Evolutionary conservation across 1,139 yeast genomes (phyloP), one percentile per base, ranked within the genome.

Genomic region (Hansenula lynferdii): DNA sequence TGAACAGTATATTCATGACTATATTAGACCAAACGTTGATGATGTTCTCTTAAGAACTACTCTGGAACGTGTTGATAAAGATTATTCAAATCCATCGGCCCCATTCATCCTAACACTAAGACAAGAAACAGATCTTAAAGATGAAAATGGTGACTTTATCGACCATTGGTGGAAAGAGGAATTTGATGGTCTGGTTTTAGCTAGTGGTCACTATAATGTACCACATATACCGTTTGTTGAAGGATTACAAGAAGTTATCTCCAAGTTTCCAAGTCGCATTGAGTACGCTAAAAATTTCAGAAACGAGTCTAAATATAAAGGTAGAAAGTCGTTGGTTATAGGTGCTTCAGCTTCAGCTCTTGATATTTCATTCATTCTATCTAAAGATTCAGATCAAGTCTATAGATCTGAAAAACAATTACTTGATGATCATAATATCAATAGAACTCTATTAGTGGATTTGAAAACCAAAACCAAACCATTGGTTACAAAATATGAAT

Each of bases 201-300:
- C 80, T 2, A 69, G 69, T 33, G 83, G 84, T 12, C 80, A 76
- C 44, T 77, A 73, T 50, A 69, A 71, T 20, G 67, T 68, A 11
- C 81, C 82, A 2, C 62, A 54, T 42, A 60, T 73, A 28, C 83
- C 83, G 3, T 51, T 54, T 15, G 62, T 71, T 11, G 56, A 64
- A 2, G 79, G 78, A 0, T 52, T 71, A 35, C 56, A 62, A 5
- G 64, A 63, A 31, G 70, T 62, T 51, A 65, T 22, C 3, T 3
- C 6, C 11, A 23, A 24, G n/a, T 32, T 42, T 25, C 56, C 54
- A 15, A 38, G 42, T 8, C 34, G 46, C 1, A 31, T 51, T 10
- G 27, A 45, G 5, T 52, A 51, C 40, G 51, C 56, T 14, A 51
- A 51, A 21, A 52, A 62, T 47, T 70, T 58, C 40, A 41, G 65